A percentile compares a stretch with the other conserved stretches of the same genome.
These are phyloP conservation scores for Chlorella sp. DNA, from an alignment of 139 green algal genomes.

Conservation along the genomic window DNA sequence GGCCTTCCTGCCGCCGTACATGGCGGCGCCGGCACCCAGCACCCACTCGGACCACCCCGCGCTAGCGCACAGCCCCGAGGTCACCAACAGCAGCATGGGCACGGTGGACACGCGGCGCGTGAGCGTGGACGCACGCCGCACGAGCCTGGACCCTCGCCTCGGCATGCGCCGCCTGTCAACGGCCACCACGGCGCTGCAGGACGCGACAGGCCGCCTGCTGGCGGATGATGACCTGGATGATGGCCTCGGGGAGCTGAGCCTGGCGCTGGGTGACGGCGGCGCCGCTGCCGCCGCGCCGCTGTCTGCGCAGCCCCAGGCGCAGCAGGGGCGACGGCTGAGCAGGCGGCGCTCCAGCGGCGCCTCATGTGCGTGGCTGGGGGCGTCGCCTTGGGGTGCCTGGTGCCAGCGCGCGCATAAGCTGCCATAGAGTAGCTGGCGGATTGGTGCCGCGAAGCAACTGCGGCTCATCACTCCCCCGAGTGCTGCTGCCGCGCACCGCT, in stretches of 20 bases:
- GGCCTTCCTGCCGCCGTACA: slow-evolving; percentile 44
- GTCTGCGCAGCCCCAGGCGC: not conserved
- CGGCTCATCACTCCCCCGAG: too few relatives aligned
- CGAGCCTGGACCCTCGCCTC: slow-evolving; percentile 27
- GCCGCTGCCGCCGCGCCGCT: not conserved
- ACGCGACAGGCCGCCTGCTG: slow-evolving; percentile 29
- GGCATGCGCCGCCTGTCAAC: slow-evolving; percentile 20
- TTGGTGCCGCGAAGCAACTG: too few relatives aligned
- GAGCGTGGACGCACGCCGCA: slow-evolving; percentile 27
- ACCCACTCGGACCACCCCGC: slow-evolving; percentile 36
- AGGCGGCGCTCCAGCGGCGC: slow-evolving; percentile 10
- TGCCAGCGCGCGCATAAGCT: too few relatives aligned
- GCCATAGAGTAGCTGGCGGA: too few relatives aligned
- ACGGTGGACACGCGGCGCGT: slow-evolving; percentile 34
- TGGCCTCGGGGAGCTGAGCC: not conserved
- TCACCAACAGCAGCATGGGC: slow-evolving; percentile 39
- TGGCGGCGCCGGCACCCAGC: slow-evolving; percentile 2
- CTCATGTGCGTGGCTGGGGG: not conserved
- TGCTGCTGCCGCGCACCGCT: too few relatives aligned
- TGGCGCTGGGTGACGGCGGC: not conserved
- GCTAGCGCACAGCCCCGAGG: slow-evolving; percentile 32
- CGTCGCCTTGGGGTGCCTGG: not conserved
- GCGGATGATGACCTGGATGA: slow-evolving; percentile 4
- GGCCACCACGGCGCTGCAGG: too few relatives aligned
- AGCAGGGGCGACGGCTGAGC: too few relatives aligned